phyloP scores from a whole-genome alignment of 2,329 filamentous ascomycete genomes.

The Macrophomina phaseolina region DNA sequence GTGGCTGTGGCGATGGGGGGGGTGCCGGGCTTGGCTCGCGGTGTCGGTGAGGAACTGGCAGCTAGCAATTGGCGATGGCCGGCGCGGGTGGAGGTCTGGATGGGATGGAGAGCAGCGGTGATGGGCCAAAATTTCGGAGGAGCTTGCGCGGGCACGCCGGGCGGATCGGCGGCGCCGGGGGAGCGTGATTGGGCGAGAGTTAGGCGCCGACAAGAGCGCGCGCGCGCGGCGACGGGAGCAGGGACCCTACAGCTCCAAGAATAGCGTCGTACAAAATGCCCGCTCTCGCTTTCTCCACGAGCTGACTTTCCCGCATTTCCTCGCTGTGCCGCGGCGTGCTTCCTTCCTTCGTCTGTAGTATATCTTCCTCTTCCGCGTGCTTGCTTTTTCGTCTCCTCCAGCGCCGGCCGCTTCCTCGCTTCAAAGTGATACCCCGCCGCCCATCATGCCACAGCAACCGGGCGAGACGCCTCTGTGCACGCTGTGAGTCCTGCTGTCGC shows the following conservation, averaged over 20 bases:
- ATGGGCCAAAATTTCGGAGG: conserved; percentile 37
- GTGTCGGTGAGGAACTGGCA: conserved; percentile 15
- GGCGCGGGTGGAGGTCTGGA: background rate
- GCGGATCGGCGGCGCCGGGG: conserved; percentile 10
- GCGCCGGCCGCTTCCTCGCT: conserved; percentile 18
- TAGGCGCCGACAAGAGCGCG: conserved; percentile 3
- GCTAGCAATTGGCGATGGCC: conserved; percentile 10
- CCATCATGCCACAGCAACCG: conserved; percentile 53
- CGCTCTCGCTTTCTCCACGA: background rate
- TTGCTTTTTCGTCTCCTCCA: conserved; percentile 10
- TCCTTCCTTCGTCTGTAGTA: conserved; percentile 24
- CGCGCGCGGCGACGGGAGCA: too few relatives aligned
- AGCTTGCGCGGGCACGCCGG: conserved; percentile 28
- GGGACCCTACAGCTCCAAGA: conserved; percentile 22
- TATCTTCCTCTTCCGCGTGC: conserved; percentile 25
- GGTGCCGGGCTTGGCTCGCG: conserved; percentile 35
- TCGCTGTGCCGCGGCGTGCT: background rate
- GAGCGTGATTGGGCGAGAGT: conserved; percentile 23
- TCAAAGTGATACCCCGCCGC: conserved; percentile 7
- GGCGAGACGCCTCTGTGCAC: conserved; percentile 55
- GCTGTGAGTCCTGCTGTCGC: conserved; percentile 45
- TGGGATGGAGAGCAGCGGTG: background rate
- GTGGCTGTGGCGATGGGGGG: conserved; percentile 31
- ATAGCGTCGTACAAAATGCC: conserved; percentile 21
- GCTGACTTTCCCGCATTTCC: background rate